Percentiles rank a stretch among this genome's conserved stretches.
These are phyloP conservation scores for Sonneratia caseolaris DNA, from an alignment of 345 rosid genomes.

Conservation along the genomic window DNA sequence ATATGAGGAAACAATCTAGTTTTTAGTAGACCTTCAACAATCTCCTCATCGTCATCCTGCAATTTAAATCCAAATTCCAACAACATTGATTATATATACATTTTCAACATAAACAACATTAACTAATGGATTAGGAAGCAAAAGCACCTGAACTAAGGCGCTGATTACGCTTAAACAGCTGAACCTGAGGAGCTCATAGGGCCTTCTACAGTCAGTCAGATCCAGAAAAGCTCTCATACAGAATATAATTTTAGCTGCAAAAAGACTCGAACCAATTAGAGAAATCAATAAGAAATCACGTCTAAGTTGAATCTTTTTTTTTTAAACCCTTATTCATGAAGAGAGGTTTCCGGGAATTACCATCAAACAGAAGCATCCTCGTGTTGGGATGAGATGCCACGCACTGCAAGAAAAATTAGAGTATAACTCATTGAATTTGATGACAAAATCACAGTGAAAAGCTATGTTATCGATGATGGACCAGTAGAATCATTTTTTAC, in stretches of 20 bases:
- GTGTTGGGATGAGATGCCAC: conserved; percentile 50
- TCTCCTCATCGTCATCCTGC: conserved; percentile 36
- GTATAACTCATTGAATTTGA: neutral
- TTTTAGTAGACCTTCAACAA: conserved; percentile 28
- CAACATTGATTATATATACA: too few relatives aligned
- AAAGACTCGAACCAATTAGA: neutral
- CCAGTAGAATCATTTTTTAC: too few relatives aligned
- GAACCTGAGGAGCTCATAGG: conserved; percentile 43
- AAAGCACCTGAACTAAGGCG: conserved; percentile 25
- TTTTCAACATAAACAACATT: too few relatives aligned
- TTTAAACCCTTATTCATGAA: too few relatives aligned
- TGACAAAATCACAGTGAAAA: too few relatives aligned
- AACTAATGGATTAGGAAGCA: conserved; percentile 22
- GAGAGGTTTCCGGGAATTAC: conserved; percentile 17
- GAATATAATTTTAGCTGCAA: conserved; percentile 37
- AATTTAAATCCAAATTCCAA: too few relatives aligned
- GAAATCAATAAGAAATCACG: neutral
- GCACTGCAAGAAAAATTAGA: conserved; percentile 21
- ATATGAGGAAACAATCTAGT: conserved; percentile 36
- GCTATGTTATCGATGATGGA: too few relatives aligned
- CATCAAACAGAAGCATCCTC: conserved; percentile 26
- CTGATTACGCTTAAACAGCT: conserved; percentile 57
- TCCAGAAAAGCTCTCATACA: conserved; percentile 44
- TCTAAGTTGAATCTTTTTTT: too few relatives aligned
- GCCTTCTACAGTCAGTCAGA: conserved; percentile 18